phyloP scores from a whole-genome alignment of 495 filamentous ascomycete genomes.

The Penicillium malachiteum region DNA sequence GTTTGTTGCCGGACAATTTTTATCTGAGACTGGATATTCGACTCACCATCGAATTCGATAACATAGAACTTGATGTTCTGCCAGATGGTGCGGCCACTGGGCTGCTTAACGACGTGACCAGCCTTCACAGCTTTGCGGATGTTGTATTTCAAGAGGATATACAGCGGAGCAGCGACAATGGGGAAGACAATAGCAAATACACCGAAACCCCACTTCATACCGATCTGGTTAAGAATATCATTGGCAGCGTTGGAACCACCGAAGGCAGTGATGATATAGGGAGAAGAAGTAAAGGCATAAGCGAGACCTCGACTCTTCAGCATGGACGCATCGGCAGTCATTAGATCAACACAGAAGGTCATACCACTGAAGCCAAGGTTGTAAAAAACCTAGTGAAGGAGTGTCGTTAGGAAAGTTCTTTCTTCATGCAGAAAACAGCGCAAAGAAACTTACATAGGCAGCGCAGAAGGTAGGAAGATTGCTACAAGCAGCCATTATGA shows the following conservation, averaged over 20 bases:
- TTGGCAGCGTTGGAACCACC: slow-evolving; percentile 30
- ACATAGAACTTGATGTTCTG: slow-evolving; percentile 48
- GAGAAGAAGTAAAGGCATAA: slow-evolving; percentile 56
- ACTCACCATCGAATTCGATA: slow-evolving; percentile 55
- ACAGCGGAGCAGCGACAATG: slow-evolving; percentile 48
- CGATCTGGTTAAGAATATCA: slow-evolving; percentile 45
- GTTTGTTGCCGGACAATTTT: not conserved
- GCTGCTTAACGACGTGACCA: slow-evolving; percentile 30
- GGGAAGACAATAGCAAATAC: slow-evolving; percentile 58
- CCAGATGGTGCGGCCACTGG: slow-evolving; percentile 33
- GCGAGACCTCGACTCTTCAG: slow-evolving; percentile 59
- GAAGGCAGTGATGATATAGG: slow-evolving; percentile 45
- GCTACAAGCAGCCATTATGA: slow-evolving; percentile 52
- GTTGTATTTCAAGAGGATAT: slow-evolving; percentile 47
- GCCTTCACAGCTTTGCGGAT: slow-evolving; percentile 50
- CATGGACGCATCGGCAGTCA: slow-evolving; percentile 60
- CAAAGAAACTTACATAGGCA: slow-evolving; percentile 38
- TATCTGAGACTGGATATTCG: not conserved
- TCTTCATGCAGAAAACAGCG: not conserved
- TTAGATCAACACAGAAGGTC: slow-evolving; percentile 51
- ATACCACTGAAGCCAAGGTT: slow-evolving; percentile 54
- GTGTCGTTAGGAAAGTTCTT: not conserved
- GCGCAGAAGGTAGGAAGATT: slow-evolving; percentile 50
- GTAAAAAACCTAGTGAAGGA: slow-evolving; percentile 39
- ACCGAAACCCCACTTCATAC: slow-evolving; percentile 60